phyloP scores from a whole-genome alignment of 192 early-diverging fungal species.

The Backusella macrospora region DNA sequence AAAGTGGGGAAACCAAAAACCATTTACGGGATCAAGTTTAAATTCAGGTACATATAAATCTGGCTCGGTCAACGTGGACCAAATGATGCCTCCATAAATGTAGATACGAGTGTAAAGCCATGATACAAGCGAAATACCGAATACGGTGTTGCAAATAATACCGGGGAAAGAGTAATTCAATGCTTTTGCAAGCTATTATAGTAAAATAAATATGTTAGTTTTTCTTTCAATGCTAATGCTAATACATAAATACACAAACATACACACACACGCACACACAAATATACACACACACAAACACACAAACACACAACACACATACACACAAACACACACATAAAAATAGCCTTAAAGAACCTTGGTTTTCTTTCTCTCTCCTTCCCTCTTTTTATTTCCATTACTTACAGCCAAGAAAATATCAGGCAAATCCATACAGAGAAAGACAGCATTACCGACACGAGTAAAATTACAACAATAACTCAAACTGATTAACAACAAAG shows the following conservation, averaged over 20 bases:
- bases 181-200: constrained; percentile 67
- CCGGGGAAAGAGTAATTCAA: constrained; percentile 71
- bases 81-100: constrained; percentile 66
- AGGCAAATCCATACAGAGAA: constrained; percentile 67
- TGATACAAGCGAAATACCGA: constrained; percentile 67
- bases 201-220: not conserved
- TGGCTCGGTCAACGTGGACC: constrained; percentile 59
- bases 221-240: not conserved
- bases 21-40: constrained; percentile 48
- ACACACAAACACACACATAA: not conserved
- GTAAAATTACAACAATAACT: constrained; percentile 66
- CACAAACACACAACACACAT: no score
- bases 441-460: constrained; percentile 61
- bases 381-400: not conserved
- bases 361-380: not conserved
- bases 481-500: constrained; percentile 55
- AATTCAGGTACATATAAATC: constrained; percentile 53
- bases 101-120: constrained; percentile 82
- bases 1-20: constrained; percentile 53
- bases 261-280: not conserved
- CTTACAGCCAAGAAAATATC: constrained; percentile 65
- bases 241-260: no score
- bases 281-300: not conserved
- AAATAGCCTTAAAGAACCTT: not conserved
- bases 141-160: constrained; percentile 58